These are phyloP conservation scores for Cenchrus purpureus DNA, from an alignment of 176 grass and related monocot genomes.

Conservation along the genomic window DNA sequence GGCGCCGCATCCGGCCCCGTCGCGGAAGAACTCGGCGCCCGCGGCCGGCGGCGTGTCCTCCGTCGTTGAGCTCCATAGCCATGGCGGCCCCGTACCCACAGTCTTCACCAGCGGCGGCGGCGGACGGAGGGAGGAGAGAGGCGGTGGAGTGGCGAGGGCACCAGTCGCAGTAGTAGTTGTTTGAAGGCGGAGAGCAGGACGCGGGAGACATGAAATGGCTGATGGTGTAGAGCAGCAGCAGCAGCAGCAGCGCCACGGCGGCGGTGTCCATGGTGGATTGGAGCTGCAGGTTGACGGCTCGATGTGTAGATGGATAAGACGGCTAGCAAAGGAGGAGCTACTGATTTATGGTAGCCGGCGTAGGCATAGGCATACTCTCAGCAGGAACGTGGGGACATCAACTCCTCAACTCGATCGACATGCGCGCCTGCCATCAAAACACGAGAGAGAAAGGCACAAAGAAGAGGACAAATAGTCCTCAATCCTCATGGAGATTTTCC, in stretches of 20 bases:
- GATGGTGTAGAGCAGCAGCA: not conserved
- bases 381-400: not conserved
- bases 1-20: slow-evolving; percentile 44
- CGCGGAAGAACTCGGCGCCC: slow-evolving; percentile 33
- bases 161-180: slow-evolving; percentile 39
- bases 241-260: not conserved
- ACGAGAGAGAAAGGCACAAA: not conserved
- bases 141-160: slow-evolving; percentile 55
- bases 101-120: not conserved
- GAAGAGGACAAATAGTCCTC: no score
- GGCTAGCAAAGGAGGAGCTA: not conserved
- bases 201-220: not conserved
- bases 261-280: no score
- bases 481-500: no score
- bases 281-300: not conserved
- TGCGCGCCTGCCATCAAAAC: no score
- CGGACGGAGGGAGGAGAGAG: slow-evolving; percentile 35
- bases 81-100: slow-evolving; percentile 46
- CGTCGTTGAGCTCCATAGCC: slow-evolving; percentile 18
- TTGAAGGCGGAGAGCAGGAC: not conserved
- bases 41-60: slow-evolving; percentile 32
- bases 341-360: not conserved
- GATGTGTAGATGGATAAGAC: not conserved
- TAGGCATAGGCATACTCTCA: no score
- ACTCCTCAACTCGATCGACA: not conserved